Conservation (phyloP, 177 flowering plant genomes). For the Tripterygium wilfordii region DNA sequence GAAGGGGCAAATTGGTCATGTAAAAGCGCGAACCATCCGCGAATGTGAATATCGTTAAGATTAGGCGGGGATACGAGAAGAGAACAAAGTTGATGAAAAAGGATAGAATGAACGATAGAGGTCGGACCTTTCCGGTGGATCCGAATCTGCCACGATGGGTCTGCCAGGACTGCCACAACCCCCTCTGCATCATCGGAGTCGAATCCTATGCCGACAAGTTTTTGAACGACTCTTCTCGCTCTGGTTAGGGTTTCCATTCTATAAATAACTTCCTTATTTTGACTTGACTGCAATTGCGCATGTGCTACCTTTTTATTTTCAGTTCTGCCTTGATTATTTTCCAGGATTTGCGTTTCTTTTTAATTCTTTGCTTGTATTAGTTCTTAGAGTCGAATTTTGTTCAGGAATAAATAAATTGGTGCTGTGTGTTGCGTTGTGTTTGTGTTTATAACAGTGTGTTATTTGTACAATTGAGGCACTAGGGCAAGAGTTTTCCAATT, state of each 20-base stretch:
- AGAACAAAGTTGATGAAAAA: conserved; percentile 6
- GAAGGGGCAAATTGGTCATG: too few relatives aligned
- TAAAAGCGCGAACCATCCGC: too few relatives aligned
- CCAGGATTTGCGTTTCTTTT: neutral
- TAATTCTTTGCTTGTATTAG: neutral
- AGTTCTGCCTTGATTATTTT: neutral
- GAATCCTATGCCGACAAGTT: conserved; percentile 85
- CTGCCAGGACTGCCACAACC: conserved; percentile 85
- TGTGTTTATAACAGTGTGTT: too few relatives aligned
- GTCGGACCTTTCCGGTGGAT: conserved; percentile 58
- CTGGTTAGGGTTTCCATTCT: conserved; percentile 34
- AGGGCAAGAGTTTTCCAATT: too few relatives aligned
- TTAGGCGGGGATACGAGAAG: neutral
- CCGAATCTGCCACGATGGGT: conserved; percentile 79
- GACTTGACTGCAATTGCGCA: too few relatives aligned
- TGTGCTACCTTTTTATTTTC: too few relatives aligned
- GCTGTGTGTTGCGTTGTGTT: too few relatives aligned
- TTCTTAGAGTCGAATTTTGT: too few relatives aligned
- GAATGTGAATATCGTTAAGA: neutral
- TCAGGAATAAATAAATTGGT: too few relatives aligned
- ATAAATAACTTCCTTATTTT: too few relatives aligned
- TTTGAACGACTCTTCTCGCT: conserved; percentile 56
- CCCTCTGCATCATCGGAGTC: conserved; percentile 75
- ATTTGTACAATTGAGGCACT: too few relatives aligned
- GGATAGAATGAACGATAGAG: conserved; percentile 23